A percentile compares a stretch with the other conserved stretches of the same genome.
Evolutionary conservation across 192 early-diverging fungal species (phyloP).

Genomic region (Chytriomyces hyalinus): DNA sequence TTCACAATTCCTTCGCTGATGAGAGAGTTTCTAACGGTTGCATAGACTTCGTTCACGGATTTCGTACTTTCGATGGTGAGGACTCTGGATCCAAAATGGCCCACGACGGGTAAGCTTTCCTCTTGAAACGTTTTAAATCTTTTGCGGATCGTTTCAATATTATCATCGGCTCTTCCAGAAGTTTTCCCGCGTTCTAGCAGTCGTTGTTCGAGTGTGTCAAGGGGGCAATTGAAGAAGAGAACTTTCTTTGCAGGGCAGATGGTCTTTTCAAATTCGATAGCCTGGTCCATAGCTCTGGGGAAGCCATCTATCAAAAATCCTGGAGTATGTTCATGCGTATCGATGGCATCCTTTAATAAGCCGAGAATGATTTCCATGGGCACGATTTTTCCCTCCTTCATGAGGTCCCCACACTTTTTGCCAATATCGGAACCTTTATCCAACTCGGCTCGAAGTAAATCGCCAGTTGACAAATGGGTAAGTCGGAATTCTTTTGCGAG

Average conservation of each 20-base stretch:
- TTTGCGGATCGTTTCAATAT: constrained; percentile 61
- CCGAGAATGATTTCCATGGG: constrained; percentile 47
- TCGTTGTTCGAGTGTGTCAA: constrained; percentile 49
- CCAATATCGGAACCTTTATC: constrained; percentile 51
- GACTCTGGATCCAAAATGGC: constrained; percentile 40
- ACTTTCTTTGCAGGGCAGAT: constrained; percentile 53
- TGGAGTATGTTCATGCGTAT: constrained; percentile 18
- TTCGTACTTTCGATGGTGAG: constrained; percentile 35
- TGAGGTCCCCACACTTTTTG: constrained; percentile 47
- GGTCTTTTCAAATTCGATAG: constrained; percentile 48
- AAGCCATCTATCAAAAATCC: constrained; percentile 71
- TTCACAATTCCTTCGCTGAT: constrained; percentile 75
- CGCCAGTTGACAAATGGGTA: constrained; percentile 64
- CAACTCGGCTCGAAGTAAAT: constrained; percentile 64
- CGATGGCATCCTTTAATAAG: constrained; percentile 39
- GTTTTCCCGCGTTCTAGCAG: constrained; percentile 66
- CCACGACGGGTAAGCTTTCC: constrained; percentile 50
- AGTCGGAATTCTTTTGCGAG: constrained; percentile 52
- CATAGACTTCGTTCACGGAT: constrained; percentile 15
- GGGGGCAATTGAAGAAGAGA: constrained; percentile 59
- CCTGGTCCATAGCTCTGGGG: constrained; percentile 69
- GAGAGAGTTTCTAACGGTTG: neutral
- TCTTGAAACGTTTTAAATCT: constrained; percentile 52
- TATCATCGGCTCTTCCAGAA: constrained; percentile 64
- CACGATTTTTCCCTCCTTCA: constrained; percentile 70